Evolutionary conservation across 108 stramenopile genomes (phyloP), one percentile per base, ranked within the genome.

Genomic region (Bacterosira constricta): DNA sequence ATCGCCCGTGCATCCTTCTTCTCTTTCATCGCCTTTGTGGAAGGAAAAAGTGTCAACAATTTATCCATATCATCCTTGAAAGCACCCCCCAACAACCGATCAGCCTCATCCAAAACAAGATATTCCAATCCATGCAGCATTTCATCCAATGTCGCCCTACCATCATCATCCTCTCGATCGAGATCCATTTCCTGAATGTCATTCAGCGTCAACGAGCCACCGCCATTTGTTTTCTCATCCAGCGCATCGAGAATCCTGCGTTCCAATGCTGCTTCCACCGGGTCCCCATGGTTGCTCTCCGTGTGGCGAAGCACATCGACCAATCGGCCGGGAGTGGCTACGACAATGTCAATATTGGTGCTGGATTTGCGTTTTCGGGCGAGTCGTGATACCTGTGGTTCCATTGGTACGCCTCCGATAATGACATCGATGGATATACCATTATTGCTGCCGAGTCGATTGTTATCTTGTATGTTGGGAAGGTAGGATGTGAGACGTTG

Each of bases 41-140:
- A 42, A 3, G 86, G 82, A 12, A 88, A 55, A 17, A 89, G 37
- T 6, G 88, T 57, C 58, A 98, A 53, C 35, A 98, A 75, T 15
- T 75, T 64, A 57, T 85, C 77, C 42, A 97, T 65, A 54, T 96
- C 97, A 5, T 73, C 55, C 55, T 89, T 78, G 68, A 98, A 97
- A 4, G 80, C 92, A 4, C 71, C 77, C 1, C 84, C 79, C 23
- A 98, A 65, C 3, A 98, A 69, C 6, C 95, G 78, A 77, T 99
- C 98, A 3, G 98, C 97, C 74, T 99, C 98, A 63, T 99, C 98
- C 49, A 99, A 69, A n/a, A 98, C 96, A 21, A 99, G 63, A 59
- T 85, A 96, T 31, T 76, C 36, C 61, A 88, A 64, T 8, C 75
- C 56, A 17, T 46, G 36, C 27, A 98, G 50, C 50, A 91, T 46